Evolutionary conservation across 1,284 basidiomycete species (phyloP).

Genomic region (Cerioporus squamosus): DNA sequence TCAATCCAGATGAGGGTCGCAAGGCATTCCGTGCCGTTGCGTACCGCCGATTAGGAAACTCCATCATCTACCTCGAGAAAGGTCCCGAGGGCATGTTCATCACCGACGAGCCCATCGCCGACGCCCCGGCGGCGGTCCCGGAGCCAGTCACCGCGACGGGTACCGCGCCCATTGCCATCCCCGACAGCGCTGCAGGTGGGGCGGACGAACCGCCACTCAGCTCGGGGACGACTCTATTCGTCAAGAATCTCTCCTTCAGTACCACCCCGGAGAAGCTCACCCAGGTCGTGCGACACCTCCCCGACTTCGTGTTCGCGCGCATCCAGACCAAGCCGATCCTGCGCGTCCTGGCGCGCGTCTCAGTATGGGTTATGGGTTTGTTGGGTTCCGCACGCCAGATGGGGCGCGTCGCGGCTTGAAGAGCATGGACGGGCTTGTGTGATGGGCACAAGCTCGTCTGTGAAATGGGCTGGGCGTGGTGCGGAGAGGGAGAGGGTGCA

Average conservation of each 20-base stretch:
- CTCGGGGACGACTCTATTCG: slow-evolving; percentile 85
- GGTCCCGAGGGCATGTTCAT: slow-evolving; percentile 85
- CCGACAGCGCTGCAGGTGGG: slow-evolving; percentile 22
- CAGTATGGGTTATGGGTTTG: slow-evolving; percentile 97
- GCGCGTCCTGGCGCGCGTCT: slow-evolving; percentile 70
- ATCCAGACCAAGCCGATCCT: slow-evolving; percentile 91
- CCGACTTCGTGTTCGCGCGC: slow-evolving; percentile 87
- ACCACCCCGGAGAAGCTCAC: slow-evolving; percentile 82
- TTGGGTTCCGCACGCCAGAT: slow-evolving; percentile 84
- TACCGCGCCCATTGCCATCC: slow-evolving; percentile 15
- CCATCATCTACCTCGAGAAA: slow-evolving; percentile 92
- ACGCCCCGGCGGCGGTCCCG: not conserved
- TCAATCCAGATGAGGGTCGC: slow-evolving; percentile 68
- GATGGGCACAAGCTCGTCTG: slow-evolving; percentile 88
- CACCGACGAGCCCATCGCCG: slow-evolving; percentile 24
- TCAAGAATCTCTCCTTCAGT: slow-evolving; percentile 93
- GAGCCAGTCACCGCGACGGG: slow-evolving; percentile 27
- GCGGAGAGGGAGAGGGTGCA: slow-evolving; percentile 54
- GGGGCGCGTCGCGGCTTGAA: slow-evolving; percentile 80
- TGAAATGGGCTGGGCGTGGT: slow-evolving; percentile 90
- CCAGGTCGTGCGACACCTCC: slow-evolving; percentile 76
- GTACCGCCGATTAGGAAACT: slow-evolving; percentile 89
- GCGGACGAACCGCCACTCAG: slow-evolving; percentile 55
- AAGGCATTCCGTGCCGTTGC: slow-evolving; percentile 84
- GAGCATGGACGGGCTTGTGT: slow-evolving; percentile 79